These are phyloP conservation scores for Fusarium robinianum DNA, from an alignment of 2,329 filamentous ascomycete species.

Conservation along the genomic window DNA sequence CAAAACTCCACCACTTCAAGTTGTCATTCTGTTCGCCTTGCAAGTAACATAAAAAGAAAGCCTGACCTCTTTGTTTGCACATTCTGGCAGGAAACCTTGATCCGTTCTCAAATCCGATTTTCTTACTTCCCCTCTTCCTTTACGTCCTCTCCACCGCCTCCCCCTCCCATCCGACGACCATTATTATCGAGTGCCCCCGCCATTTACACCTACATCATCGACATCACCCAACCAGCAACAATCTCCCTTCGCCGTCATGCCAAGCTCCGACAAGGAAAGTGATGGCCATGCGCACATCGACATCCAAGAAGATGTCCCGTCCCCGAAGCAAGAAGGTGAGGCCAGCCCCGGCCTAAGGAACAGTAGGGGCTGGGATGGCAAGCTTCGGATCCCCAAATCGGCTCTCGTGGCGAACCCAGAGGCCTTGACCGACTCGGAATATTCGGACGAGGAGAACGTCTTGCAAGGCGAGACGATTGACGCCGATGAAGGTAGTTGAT, in stretches of 20 bases:
- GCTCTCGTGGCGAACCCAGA: constrained; percentile 74
- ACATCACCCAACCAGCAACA: constrained; percentile 9
- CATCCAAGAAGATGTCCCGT: constrained; percentile 49
- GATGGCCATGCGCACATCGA: constrained; percentile 53
- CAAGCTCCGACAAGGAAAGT: constrained; percentile 46
- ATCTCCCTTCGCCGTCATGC: constrained; percentile 41
- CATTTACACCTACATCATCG: constrained; percentile 25
- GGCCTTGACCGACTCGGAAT: constrained; percentile 81
- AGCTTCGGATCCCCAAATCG: constrained; percentile 71
- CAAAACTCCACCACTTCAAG: too few species aligned
- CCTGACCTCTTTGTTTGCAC: too few species aligned
- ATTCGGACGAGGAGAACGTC: constrained; percentile 73
- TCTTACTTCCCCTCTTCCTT: not conserved
- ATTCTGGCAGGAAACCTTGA: too few species aligned
- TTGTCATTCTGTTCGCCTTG: too few species aligned
- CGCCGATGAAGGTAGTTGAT: constrained; percentile 74
- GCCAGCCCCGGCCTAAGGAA: constrained; percentile 56
- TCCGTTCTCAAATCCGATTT: too few species aligned
- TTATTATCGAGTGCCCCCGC: constrained; percentile 12
- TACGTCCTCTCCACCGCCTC: constrained; percentile 1
- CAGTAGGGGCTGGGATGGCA: constrained; percentile 81
- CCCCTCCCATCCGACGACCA: constrained; percentile 6
- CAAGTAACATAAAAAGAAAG: too few species aligned
- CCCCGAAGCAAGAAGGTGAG: constrained; percentile 47
- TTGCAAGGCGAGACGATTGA: constrained; percentile 74